Base-by-base conservation (phyloP, 164 flowering plant species). In the Kingdonia uniflora region DNA sequence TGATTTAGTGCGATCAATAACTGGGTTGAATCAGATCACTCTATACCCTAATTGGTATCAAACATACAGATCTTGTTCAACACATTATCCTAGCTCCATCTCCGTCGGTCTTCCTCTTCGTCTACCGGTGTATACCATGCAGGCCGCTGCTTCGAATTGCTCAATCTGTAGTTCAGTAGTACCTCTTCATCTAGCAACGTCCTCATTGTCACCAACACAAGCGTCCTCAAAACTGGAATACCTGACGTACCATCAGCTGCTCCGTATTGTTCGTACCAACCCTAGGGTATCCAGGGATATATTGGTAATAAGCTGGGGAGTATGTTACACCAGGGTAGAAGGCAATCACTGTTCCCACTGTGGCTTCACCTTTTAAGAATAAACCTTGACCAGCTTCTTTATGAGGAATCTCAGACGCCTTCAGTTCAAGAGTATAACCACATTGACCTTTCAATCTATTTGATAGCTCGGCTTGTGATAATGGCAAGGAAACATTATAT, bases 281-380 rank as follows among this genome's bases (percentile, higher is more conserved):
- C 60, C 74, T 69, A 10, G 96, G 96, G 62, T 92, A 92, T 39
- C 99, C 96, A 42, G 99, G 96, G 52, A 92, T 88, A 58, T 77
- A 81, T 0, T 76, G 83, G 55, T 88, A 88, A 59, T 80, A 76
- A 42, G 91, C 91, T 13, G 99, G 97, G 17, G 83, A 76, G 61
- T 84, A 92, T 26, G 80, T 58, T 12, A 92, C 67, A 40, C 99
- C 99, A 52, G 99, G 99, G 69, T 92, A 92, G 19, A 92, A 64
- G 61, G 97, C 97, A 54, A 92, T 60, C 25, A 92, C 82, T 19
- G 96, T 7, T 52, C 99, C 99, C 29, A 80, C 89, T 52, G 74
- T 72, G 29, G 85, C 95, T 71, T 80, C 79, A 48, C 99, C 99
- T 39, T 63, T 66, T 52, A 92, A 10, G 52, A 78, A 92, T 51